Conservation (phyloP, 1,139 yeast genomes). For the Yamadazyma friedrichii region DNA sequence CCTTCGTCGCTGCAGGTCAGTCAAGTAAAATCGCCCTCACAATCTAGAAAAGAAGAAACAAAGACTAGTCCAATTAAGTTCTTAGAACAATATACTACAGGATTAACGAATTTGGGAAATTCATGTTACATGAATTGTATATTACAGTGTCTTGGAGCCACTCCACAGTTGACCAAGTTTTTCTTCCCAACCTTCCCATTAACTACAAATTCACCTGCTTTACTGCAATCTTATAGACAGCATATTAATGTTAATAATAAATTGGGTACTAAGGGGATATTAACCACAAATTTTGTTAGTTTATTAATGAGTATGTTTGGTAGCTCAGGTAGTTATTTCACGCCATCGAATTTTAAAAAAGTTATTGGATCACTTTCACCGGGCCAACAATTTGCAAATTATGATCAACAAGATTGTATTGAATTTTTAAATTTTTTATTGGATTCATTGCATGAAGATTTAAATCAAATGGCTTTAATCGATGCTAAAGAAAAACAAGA, state of each 20-base stretch:
- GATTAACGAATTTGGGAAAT: constrained; percentile 81
- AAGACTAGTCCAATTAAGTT: constrained; percentile 20
- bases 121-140: constrained; percentile 94
- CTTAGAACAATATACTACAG: constrained; percentile 44
- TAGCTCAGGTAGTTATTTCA: constrained; percentile 46
- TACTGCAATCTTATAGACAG: constrained; percentile 51
- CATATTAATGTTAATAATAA: constrained; percentile 75
- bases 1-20: background rate
- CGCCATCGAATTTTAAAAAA: constrained; percentile 59
- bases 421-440: constrained; percentile 83
- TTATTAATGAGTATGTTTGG: constrained; percentile 60
- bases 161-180: constrained; percentile 41
- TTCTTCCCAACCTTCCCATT: constrained; percentile 31
- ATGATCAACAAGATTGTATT: constrained; percentile 90
- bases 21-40: background rate
- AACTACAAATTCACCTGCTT: constrained; percentile 17
- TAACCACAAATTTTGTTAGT: constrained; percentile 72
- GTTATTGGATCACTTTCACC: constrained; percentile 71
- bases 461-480: constrained; percentile 55
- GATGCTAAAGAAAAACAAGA: constrained; percentile 38
- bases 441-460: constrained; percentile 87
- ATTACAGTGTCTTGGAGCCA: constrained; percentile 70
- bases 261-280: constrained; percentile 79
- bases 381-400: constrained; percentile 58
- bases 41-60: background rate